A percentile compares a stretch with the other conserved stretches of the same genome.
These are phyloP conservation scores for Musa beccarii DNA, from an alignment of 176 grass and related monocot species.

Conservation along the genomic window DNA sequence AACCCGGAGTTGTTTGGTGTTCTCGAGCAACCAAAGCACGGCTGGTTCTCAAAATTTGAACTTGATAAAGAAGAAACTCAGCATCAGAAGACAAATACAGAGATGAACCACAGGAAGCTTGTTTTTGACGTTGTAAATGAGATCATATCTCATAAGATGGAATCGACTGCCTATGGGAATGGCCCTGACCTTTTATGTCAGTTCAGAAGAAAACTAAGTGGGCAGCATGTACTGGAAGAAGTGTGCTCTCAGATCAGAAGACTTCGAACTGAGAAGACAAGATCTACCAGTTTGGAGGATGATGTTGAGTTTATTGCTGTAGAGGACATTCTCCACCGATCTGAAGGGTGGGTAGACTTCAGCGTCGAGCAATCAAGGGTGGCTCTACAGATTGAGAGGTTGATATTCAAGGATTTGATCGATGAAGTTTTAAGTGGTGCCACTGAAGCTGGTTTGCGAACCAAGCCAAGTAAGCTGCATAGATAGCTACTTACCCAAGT, in stretches of 20 bases:
- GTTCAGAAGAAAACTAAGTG: constrained; percentile 32
- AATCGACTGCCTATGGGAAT: not conserved
- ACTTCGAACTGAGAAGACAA: constrained; percentile 26
- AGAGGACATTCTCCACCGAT: constrained; percentile 34
- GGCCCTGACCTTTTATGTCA: constrained; percentile 21
- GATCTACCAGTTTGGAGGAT: constrained; percentile 31
- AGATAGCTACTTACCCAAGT: constrained; percentile 33
- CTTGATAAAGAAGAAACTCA: not conserved
- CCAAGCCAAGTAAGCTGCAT: constrained; percentile 31
- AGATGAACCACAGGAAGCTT: constrained; percentile 57
- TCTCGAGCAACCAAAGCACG: constrained; percentile 58
- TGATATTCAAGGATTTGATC: constrained; percentile 66
- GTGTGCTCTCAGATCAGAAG: constrained; percentile 57
- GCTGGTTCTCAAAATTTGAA: not conserved
- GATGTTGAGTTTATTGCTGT: constrained; percentile 27
- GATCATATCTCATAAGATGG: constrained; percentile 61
- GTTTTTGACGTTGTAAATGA: constrained; percentile 76
- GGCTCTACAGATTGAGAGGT: constrained; percentile 66
- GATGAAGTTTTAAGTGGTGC: constrained; percentile 40
- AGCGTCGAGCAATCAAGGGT: constrained; percentile 29
- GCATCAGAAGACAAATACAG: not conserved
- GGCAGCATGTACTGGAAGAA: constrained; percentile 57
- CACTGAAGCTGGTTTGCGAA: constrained; percentile 16
- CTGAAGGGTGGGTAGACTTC: constrained; percentile 48
- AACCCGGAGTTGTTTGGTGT: constrained; percentile 76